A percentile compares a stretch with the other conserved stretches of the same genome.
phyloP scores from a whole-genome alignment of 2,329 filamentous ascomycete genomes.

The Diplodia seriata region DNA sequence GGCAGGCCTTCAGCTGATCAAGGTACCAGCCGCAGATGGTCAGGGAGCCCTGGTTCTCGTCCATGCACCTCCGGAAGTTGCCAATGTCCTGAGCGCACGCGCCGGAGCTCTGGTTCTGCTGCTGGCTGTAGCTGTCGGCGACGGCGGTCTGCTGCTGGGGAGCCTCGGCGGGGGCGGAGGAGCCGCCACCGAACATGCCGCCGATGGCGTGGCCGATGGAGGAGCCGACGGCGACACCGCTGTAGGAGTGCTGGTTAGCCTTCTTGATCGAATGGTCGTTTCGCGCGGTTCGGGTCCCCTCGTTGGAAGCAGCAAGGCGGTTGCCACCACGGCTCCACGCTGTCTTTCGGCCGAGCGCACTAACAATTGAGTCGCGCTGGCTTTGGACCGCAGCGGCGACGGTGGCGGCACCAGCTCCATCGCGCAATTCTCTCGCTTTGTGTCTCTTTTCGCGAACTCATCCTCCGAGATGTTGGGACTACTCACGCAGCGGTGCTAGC shows the following conservation, averaged over 20 bases:
- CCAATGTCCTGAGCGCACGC: constrained; percentile 78
- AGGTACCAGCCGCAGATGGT: constrained; percentile 98
- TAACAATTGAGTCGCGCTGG: background rate
- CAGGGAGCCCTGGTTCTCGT: constrained; percentile 92
- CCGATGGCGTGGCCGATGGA: constrained; percentile 95
- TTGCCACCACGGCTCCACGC: background rate
- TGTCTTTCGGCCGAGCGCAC: background rate
- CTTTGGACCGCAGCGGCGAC: background rate
- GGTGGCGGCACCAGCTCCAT: background rate
- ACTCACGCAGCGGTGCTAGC: constrained; percentile 96
- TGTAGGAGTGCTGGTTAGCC: constrained; percentile 50
- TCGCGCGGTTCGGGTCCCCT: background rate
- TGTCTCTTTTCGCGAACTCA: background rate
- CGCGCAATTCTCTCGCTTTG: background rate
- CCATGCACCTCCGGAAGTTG: constrained; percentile 94
- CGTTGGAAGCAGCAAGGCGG: background rate
- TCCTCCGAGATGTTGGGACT: background rate
- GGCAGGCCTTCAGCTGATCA: constrained; percentile 77
- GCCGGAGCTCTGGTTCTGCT: constrained; percentile 41
- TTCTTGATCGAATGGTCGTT: background rate
- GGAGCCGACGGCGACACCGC: constrained; percentile 95
- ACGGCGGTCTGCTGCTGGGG: constrained; percentile 44
- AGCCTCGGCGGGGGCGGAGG: constrained; percentile 59
- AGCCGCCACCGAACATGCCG: constrained; percentile 81
- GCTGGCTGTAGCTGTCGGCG: constrained; percentile 59